Percentiles rank a stretch among this genome's conserved stretches.
Evolutionary conservation across 495 filamentous ascomycete species (phyloP).

Genomic region (Talaromyces stipitatus): DNA sequence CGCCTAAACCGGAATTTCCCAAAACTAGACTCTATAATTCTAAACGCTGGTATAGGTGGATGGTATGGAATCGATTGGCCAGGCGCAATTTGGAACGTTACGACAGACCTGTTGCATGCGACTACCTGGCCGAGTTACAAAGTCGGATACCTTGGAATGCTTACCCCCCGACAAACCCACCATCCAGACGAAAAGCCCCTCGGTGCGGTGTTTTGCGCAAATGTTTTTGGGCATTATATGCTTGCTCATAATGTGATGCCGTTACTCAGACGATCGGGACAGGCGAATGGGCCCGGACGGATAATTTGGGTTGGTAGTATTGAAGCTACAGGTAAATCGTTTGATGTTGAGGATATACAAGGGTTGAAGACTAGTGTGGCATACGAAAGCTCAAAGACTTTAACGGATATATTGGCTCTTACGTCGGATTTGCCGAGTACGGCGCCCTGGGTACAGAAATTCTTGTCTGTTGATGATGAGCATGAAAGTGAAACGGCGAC

Average conservation of each 20-base stretch:
- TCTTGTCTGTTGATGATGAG: slow-evolving; percentile 35
- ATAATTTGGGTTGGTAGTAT: slow-evolving; percentile 82
- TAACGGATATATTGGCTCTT: slow-evolving; percentile 75
- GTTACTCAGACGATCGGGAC: slow-evolving; percentile 49
- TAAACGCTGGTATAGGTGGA: slow-evolving; percentile 87
- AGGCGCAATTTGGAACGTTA: slow-evolving; percentile 46
- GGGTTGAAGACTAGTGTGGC: slow-evolving; percentile 50
- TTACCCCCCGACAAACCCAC: slow-evolving; percentile 27
- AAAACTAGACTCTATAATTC: slow-evolving; percentile 69
- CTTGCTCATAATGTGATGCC: slow-evolving; percentile 73
- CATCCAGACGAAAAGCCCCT: slow-evolving; percentile 47
- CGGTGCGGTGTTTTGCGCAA: slow-evolving; percentile 79
- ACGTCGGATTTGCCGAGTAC: slow-evolving; percentile 63
- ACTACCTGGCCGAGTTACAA: slow-evolving; percentile 80
- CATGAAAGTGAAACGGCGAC: slow-evolving; percentile 9
- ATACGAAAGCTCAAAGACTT: slow-evolving; percentile 80
- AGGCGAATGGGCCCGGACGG: slow-evolving; percentile 42
- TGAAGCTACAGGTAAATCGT: slow-evolving; percentile 52
- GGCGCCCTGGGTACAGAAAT: slow-evolving; percentile 44
- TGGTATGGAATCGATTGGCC: slow-evolving; percentile 76
- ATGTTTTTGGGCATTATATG: slow-evolving; percentile 93
- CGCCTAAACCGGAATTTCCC: slow-evolving; percentile 43
- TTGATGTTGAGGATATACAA: slow-evolving; percentile 68
- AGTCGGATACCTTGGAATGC: slow-evolving; percentile 48
- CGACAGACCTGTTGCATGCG: slow-evolving; percentile 57